Conservation (phyloP, 768 basidiomycete genomes). For the Candolleomyces efflorescens region DNA sequence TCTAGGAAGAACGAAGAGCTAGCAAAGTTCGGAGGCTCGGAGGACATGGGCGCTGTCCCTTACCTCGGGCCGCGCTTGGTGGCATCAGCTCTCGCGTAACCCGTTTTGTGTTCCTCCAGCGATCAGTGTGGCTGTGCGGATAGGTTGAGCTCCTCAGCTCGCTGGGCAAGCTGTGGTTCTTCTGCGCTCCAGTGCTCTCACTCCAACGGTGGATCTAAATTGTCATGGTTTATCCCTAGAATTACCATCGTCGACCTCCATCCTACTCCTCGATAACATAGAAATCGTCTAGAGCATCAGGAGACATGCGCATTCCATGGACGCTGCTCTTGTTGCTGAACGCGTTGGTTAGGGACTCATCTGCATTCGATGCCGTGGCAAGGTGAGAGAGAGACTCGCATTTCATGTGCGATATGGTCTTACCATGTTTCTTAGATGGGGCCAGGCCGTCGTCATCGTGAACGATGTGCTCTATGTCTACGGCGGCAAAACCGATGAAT, state of each 20-base stretch:
- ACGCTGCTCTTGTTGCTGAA: background rate
- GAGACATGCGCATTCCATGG: slow-evolving; percentile 2
- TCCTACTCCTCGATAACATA: background rate
- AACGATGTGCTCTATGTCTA: slow-evolving; percentile 63
- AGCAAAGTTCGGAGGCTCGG: no score
- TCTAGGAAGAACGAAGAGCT: no score
- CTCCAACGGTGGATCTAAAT: background rate
- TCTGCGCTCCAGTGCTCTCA: background rate
- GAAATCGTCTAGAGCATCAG: background rate
- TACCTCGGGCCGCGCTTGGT: background rate
- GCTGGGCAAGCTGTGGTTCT: no score
- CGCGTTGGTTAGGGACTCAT: background rate
- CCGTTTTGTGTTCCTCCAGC: background rate
- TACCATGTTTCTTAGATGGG: slow-evolving; percentile 59
- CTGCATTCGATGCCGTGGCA: background rate
- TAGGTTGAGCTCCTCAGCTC: background rate
- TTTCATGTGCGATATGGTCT: background rate
- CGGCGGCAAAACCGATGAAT: slow-evolving; percentile 77
- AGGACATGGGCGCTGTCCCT: no score
- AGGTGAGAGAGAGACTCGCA: background rate
- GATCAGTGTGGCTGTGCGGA: background rate
- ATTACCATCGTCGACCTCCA: background rate
- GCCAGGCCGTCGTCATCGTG: slow-evolving; percentile 61
- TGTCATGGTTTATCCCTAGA: background rate
- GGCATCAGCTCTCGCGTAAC: background rate